phyloP scores from a whole-genome alignment of 495 filamentous ascomycete species.

The Oleoguttula mirabilis region DNA sequence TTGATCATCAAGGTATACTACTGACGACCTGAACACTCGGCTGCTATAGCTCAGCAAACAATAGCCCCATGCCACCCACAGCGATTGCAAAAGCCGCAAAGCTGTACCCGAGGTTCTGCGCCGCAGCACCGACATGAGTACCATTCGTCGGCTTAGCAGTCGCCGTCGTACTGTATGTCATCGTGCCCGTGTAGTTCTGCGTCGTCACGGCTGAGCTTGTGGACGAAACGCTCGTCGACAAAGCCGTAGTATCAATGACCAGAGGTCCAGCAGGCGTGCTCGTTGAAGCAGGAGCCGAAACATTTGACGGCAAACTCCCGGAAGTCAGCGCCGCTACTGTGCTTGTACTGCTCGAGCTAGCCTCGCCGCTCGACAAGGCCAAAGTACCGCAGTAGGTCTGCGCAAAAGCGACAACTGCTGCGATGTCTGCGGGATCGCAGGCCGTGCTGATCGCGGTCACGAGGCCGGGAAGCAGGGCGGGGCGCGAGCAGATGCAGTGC shows the following conservation, averaged over 20 bases:
- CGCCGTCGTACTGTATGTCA: constrained; percentile 2
- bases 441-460: constrained; percentile 1
- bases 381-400: constrained; percentile 12
- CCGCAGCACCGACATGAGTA: neutral
- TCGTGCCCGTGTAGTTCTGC: too few species aligned
- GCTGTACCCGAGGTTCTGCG: neutral
- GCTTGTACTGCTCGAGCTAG: neutral
- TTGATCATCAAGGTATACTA: neutral
- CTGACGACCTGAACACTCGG: neutral
- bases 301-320: too few species aligned
- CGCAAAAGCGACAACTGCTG: constrained; percentile 10
- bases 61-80: constrained; percentile 8
- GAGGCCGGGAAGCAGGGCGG: constrained; percentile 1
- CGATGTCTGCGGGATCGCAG: constrained; percentile 9
- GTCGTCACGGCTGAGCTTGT: too few species aligned
- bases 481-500: constrained; percentile 15
- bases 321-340: too few species aligned
- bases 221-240: neutral
- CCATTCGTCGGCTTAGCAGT: neutral
- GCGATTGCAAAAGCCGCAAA: neutral
- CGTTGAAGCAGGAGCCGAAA: too few species aligned
- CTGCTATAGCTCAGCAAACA: constrained; percentile 15
- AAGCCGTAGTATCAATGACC: constrained; percentile 6
- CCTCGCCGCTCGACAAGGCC: neutral
- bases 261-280: too few species aligned